These are phyloP conservation scores for Leptodermis oblonga DNA, from an alignment of 257 asterid species.

Conservation along the genomic window DNA sequence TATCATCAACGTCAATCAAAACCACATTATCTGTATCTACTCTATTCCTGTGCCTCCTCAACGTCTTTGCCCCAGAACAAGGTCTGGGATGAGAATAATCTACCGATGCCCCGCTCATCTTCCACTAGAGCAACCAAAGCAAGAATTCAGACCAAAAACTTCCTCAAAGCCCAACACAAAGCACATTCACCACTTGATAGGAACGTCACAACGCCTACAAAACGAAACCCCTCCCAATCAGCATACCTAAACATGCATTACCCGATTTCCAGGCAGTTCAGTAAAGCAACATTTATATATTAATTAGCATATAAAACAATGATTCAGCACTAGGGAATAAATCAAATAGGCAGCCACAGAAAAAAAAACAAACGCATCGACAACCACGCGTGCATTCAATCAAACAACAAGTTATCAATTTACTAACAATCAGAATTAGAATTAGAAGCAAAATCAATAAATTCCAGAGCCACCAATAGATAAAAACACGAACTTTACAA, in stretches of 20 bases:
- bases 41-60: constrained; percentile 45
- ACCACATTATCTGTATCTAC: constrained; percentile 36
- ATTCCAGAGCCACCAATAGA: not conserved
- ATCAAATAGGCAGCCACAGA: no score
- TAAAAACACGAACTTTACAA: not conserved
- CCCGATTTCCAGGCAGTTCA: not conserved
- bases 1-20: constrained; percentile 64
- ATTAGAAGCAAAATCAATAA: not conserved
- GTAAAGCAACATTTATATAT: not conserved
- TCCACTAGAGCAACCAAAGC: constrained; percentile 25
- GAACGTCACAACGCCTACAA: not conserved
- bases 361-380: no score
- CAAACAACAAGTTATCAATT: not conserved
- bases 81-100: constrained; percentile 43
- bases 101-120: constrained; percentile 50
- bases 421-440: not conserved
- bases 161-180: not conserved
- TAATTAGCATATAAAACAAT: not conserved
- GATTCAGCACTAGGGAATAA: not conserved
- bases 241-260: not conserved
- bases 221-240: not conserved
- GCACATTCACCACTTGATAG: not conserved
- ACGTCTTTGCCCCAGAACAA: constrained; percentile 36
- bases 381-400: not conserved
- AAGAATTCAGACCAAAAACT: not conserved